phyloP scores from a whole-genome alignment of 2,329 filamentous ascomycete species.

The Ophiostoma quercus region DNA sequence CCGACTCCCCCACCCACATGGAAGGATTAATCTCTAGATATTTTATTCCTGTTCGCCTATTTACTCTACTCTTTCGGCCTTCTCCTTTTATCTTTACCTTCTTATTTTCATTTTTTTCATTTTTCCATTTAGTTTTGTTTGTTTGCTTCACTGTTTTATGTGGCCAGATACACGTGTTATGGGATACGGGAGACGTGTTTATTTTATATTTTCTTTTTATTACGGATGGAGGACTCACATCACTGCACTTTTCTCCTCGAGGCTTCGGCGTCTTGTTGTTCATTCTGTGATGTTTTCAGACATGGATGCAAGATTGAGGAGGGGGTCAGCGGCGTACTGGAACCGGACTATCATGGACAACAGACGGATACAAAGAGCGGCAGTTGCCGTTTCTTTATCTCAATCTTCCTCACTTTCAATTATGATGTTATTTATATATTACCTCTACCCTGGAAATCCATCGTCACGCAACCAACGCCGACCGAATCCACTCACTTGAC shows the following conservation, averaged over 20 bases:
- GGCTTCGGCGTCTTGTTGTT: neutral
- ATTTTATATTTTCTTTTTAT: conserved; percentile 11
- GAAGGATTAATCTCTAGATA: conserved; percentile 29
- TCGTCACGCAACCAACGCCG: neutral
- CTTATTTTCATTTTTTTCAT: neutral
- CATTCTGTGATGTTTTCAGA: conserved; percentile 20
- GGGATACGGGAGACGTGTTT: conserved; percentile 18
- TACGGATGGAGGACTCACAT: conserved; percentile 12
- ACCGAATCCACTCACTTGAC: neutral
- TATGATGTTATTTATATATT: conserved; percentile 9
- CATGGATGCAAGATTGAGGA: neutral
- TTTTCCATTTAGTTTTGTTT: conserved; percentile 12
- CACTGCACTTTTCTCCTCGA: neutral
- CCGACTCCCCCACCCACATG: conserved; percentile 24
- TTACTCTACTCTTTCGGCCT: conserved; percentile 8
- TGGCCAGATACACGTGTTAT: conserved; percentile 21
- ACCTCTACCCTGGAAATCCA: conserved; percentile 1
- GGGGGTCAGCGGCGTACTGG: conserved; percentile 1
- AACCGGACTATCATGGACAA: neutral
- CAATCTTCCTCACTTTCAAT: neutral
- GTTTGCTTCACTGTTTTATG: conserved; percentile 10
- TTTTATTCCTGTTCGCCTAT: conserved; percentile 21
- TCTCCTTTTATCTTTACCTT: conserved; percentile 6
- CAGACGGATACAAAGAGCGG: neutral
- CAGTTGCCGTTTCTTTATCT: neutral